A percentile compares a stretch with the other conserved stretches of the same genome.
Conservation (phyloP, 2,329 filamentous ascomycete genomes). For the Monilinia polystroma region DNA sequence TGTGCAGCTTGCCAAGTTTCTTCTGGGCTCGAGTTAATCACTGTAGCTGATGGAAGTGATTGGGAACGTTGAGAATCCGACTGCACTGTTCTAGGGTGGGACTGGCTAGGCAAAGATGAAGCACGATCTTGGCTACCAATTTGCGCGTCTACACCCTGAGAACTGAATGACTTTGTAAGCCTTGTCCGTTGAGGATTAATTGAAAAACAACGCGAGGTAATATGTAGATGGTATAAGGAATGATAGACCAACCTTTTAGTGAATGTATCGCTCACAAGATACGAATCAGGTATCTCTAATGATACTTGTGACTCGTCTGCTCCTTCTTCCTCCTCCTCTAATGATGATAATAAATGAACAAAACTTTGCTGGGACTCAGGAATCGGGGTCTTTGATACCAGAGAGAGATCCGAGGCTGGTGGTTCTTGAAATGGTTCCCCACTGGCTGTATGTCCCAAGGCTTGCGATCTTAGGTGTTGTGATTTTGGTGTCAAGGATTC, state of each 20-base stretch:
- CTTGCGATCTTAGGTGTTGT: constrained; percentile 1
- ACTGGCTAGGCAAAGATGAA: constrained; percentile 15
- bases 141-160: neutral
- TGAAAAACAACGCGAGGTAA: neutral
- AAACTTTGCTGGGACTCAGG: neutral
- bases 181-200: neutral
- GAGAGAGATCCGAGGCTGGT: neutral
- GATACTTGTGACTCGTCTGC: neutral
- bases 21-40: constrained; percentile 22
- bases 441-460: constrained; percentile 13
- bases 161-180: constrained; percentile 16
- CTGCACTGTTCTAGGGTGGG: neutral
- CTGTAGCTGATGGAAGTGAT: constrained; percentile 14
- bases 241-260: constrained; percentile 14
- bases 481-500: constrained; percentile 19
- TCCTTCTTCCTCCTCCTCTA: neutral
- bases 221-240: neutral
- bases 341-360: neutral
- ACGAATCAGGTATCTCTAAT: constrained; percentile 19
- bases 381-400: neutral
- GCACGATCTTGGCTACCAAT: neutral
- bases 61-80: constrained; percentile 18
- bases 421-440: constrained; percentile 3
- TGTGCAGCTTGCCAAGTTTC: constrained; percentile 27
- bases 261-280: constrained; percentile 9